phyloP scores from a whole-genome alignment of 2,329 filamentous ascomycete genomes.

The Neofusicoccum laricinum region DNA sequence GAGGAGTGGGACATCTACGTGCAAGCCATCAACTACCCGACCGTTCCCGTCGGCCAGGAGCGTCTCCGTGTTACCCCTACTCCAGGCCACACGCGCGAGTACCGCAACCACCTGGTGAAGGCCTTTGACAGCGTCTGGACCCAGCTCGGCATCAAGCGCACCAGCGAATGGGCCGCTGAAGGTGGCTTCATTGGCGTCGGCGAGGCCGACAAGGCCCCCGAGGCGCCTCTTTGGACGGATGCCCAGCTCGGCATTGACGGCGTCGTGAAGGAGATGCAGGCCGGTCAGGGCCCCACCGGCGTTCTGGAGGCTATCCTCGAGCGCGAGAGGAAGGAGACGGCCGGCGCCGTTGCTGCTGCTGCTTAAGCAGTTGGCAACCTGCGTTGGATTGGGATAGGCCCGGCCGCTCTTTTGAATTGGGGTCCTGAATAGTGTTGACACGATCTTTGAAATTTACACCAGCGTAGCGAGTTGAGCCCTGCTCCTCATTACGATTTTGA shows the following conservation, averaged over 20 bases:
- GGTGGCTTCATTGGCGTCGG: constrained; percentile 96
- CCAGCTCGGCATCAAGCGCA: constrained; percentile 85
- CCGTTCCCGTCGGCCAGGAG: constrained; percentile 96
- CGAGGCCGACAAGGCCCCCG: constrained; percentile 58
- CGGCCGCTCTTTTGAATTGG: constrained; percentile 14
- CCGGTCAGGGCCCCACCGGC: constrained; percentile 40
- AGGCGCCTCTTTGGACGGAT: constrained; percentile 85
- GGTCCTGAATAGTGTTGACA: not conserved
- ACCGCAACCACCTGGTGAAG: constrained; percentile 78
- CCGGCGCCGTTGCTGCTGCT: constrained; percentile 43
- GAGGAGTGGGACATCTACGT: constrained; percentile 93
- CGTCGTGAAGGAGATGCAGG: constrained; percentile 51
- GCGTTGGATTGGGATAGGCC: not conserved
- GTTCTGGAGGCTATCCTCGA: constrained; percentile 50
- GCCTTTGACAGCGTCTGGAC: constrained; percentile 87
- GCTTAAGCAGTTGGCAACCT: constrained; percentile 19
- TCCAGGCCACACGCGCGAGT: constrained; percentile 81
- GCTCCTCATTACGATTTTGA: not conserved
- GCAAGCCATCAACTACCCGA: constrained; percentile 98
- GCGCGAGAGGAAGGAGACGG: constrained; percentile 43
- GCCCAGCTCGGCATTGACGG: constrained; percentile 74
- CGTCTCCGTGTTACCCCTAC: constrained; percentile 94
- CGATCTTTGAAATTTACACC: not conserved
- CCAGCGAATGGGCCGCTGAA: constrained; percentile 83
- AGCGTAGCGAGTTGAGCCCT: constrained; percentile 1